Evolutionary conservation across 2,329 filamentous ascomycete genomes (phyloP), one percentile per base, ranked within the genome.

Genomic region (Colletotrichum costaricense): DNA sequence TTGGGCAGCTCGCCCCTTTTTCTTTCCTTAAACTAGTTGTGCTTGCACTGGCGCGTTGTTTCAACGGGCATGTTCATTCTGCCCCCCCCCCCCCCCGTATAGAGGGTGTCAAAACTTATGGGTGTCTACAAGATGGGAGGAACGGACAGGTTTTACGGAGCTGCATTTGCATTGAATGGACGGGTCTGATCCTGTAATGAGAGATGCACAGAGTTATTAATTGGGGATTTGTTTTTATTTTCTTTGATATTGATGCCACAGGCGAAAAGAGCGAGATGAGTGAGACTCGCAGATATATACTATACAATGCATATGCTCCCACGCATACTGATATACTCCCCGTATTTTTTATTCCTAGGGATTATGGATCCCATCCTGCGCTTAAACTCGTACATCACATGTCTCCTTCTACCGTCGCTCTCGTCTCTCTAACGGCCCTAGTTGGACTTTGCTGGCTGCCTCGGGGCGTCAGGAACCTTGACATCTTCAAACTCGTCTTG

Each of bases 401-500:
- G 30, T 28, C n/a, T 38, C 22, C 22, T 5, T 9, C 26, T 22
- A n/a, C 55, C 38, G 38, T 24, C 33, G 30, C 33, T 12, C 11
- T 35, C 11, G 2, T 42, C 38, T 42, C 28, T 12, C 28, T 6
- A 5, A 5, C 35, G 22, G 8, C 14, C 14, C 30, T 67, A 82
- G 73, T 81, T 83, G 38, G 79, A 73, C 57, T 84, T 81, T 52
- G 84, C 79, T n/a, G 86, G 82, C 73, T 88, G 84, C 63, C 84
- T 82, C 60, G 94, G 93, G 65, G 89, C 87, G 81, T 94, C 93
- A 33, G 97, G 97, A 49, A 98, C 93, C 81, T 95, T 92, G 78
- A 98, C 95, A 81, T 99, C 97, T 71, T 95, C 94, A 85, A 99
- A 99, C 77, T 98, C 94, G 83, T 98, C 97, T 84, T 98, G 97